Evolutionary conservation across 257 asterid species (phyloP), one percentile per base, ranked within the genome.

Genomic region (Jacaranda copaia): DNA sequence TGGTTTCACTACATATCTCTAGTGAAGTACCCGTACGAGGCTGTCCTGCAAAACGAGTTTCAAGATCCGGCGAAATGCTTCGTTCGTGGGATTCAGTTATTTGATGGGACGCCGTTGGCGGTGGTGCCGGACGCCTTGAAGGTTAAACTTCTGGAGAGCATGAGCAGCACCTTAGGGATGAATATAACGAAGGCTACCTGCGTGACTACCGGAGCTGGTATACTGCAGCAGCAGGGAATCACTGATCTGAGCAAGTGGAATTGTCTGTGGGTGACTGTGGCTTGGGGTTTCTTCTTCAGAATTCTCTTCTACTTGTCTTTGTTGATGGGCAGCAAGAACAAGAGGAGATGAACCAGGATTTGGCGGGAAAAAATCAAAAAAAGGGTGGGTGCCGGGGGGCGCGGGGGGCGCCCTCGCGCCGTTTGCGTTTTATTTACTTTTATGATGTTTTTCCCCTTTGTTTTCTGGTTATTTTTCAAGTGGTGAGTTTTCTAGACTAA

Each of bases 271-370:
- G 77, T 88, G 69, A 82, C 87, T 8, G 62, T 88, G 72, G 85
- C 86, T 32, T 88, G 92, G 92, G 92, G 90, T 0, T 86, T 88
- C 68, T 88, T 86, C 84, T 88, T 88, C 25, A 86, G 90, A 80
- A 68, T 81, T 62, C 63, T 88, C 69, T 88, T 88, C 75, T 88
- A 86, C 83, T 82, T 88, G 45, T 60, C 84, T 0, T 63, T 88
- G 83, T 70, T 86, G 66, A 14, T 84, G 15, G 88, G 92, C 3
- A 83, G 87, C 82, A 87, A 83, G 81, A 87, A 87, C 82, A 87
- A 87, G 57, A 68, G 73, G 25, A 68, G 12, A 7, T 68, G 18
- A 55, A 15, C 8, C 2, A 9, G 32, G 10, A 4, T 18, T 55
- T 6, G 61, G 61, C 61, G 35, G 61, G 61, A 55, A 55, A 48